phyloP scores from a whole-genome alignment of 495 filamentous ascomycete species.

The Chaetomidium leptoderma region DNA sequence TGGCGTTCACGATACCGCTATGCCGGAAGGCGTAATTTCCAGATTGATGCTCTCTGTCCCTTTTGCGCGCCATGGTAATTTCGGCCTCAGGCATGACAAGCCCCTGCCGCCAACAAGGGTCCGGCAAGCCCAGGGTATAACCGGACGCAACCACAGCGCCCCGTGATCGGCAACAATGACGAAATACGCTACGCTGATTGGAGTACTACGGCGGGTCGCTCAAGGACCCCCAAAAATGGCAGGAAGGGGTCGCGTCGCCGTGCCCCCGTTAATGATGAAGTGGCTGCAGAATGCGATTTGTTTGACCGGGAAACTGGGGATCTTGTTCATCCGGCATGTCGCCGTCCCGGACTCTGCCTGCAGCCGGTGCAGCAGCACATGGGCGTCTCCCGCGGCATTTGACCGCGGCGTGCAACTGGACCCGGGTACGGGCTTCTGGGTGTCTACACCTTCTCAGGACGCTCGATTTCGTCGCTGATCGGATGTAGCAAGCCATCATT shows the following conservation, averaged over 20 bases:
- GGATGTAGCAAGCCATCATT: too few relatives aligned
- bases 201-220: not conserved
- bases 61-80: not conserved
- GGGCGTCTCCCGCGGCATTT: not conserved
- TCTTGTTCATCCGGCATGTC: not conserved
- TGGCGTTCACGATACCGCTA: not conserved
- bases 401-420: not conserved
- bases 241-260: not conserved
- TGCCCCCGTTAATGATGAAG: not conserved
- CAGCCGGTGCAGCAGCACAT: not conserved
- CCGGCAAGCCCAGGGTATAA: not conserved
- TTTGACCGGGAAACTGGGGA: not conserved
- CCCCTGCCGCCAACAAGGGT: not conserved
- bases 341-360: not conserved
- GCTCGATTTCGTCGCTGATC: too few relatives aligned
- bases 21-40: constrained; percentile 4
- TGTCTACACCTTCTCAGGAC: too few relatives aligned
- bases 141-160: not conserved
- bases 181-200: constrained; percentile 3
- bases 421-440: too few relatives aligned
- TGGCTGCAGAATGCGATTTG: constrained; percentile 1
- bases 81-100: constrained; percentile 1
- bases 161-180: constrained; percentile 11
- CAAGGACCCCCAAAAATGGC: not conserved
- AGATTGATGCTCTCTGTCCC: not conserved